These are phyloP conservation scores for Saccharomycopsis sp. DNA, from an alignment of 805 yeast genomes.

Conservation along the genomic window DNA sequence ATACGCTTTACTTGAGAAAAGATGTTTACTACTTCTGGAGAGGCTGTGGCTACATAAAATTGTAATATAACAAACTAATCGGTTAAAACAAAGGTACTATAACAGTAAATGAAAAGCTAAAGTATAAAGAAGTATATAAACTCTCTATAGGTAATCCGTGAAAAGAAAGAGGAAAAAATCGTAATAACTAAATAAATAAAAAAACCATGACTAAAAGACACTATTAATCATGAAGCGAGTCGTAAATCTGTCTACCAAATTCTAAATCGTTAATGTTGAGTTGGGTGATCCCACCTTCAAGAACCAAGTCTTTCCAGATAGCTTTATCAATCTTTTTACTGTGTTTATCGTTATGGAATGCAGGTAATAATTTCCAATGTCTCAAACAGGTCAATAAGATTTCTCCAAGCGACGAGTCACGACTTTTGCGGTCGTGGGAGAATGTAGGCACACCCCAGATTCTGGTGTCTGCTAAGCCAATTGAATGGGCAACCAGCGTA, in stretches of 20 bases:
- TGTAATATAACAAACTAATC: too few relatives aligned
- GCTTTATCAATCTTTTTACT: neutral
- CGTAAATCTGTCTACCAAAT: slow-evolving; percentile 12
- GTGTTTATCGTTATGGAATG: neutral
- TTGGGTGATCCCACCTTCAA: slow-evolving; percentile 15
- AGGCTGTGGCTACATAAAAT: too few relatives aligned
- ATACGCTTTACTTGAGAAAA: too few relatives aligned
- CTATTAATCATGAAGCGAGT: neutral
- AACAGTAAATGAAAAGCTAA: too few relatives aligned
- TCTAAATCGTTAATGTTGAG: slow-evolving; percentile 19
- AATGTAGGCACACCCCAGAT: slow-evolving; percentile 18
- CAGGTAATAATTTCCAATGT: neutral
- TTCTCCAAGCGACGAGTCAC: neutral
- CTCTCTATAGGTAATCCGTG: neutral
- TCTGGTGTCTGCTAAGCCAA: slow-evolving; percentile 6
- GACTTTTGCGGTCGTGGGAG: neutral
- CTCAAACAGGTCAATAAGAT: neutral
- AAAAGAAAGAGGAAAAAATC: neutral
- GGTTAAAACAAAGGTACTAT: too few relatives aligned
- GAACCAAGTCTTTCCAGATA: slow-evolving; percentile 15
- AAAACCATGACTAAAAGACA: neutral
- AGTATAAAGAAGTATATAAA: too few relatives aligned
- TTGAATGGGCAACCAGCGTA: neutral
- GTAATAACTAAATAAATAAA: neutral
- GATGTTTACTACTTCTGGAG: too few relatives aligned